Conservation (phyloP, 1,284 basidiomycete species). For the Puccinia polysora region DNA sequence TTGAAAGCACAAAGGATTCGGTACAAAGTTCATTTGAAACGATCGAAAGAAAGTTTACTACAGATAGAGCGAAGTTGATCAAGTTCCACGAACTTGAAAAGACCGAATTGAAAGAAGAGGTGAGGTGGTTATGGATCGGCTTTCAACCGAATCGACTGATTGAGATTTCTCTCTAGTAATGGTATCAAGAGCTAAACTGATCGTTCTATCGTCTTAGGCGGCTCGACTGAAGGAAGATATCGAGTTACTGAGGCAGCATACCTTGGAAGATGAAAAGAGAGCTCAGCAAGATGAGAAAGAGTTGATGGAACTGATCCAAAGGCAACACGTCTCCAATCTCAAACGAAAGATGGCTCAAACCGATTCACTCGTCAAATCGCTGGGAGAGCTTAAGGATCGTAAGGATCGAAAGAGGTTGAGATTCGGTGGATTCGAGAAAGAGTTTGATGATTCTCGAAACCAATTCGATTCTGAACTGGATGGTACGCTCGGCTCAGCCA, state of each 20-base stretch:
- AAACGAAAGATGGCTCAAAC: constrained; percentile 27
- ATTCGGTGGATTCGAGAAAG: constrained; percentile 21
- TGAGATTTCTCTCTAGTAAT: too few relatives aligned
- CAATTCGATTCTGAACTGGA: constrained; percentile 5
- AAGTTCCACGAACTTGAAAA: constrained; percentile 38
- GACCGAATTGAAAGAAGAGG: constrained; percentile 38
- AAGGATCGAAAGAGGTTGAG: constrained; percentile 28
- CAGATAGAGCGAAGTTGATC: constrained; percentile 31
- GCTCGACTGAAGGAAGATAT: constrained; percentile 36
- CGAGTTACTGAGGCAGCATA: constrained; percentile 25
- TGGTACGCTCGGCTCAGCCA: constrained; percentile 6
- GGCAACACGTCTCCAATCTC: constrained; percentile 17
- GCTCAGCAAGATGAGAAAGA: constrained; percentile 18
- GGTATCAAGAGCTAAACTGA: not conserved
- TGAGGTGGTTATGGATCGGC: too few relatives aligned
- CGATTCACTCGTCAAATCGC: constrained; percentile 14
- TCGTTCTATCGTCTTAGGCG: constrained; percentile 7
- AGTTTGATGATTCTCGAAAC: constrained; percentile 10
- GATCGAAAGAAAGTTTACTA: constrained; percentile 15
- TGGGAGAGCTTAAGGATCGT: constrained; percentile 31
- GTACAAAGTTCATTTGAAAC: constrained; percentile 29
- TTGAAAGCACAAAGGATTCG: constrained; percentile 13
- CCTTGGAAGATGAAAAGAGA: constrained; percentile 23
- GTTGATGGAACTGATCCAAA: constrained; percentile 28
- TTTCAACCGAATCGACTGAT: too few relatives aligned